Conservation (phyloP, 176 grass and related monocot genomes). For the Poa pratensis region DNA sequence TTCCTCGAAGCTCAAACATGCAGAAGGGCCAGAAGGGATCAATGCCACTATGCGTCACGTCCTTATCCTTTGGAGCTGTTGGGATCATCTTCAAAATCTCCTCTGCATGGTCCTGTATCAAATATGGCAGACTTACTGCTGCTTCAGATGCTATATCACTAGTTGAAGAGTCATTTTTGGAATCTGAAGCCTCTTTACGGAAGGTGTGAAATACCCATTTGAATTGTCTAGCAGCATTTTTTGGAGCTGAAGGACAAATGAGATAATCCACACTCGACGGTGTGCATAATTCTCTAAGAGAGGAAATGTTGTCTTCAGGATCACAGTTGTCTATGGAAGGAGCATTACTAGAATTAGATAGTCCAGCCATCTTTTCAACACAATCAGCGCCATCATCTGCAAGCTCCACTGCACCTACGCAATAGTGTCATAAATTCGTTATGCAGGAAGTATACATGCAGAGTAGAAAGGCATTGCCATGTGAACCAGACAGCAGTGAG, state of each 20-base stretch:
- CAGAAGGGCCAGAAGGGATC: constrained; percentile 98
- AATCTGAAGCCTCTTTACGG: constrained; percentile 41
- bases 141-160: constrained; percentile 45
- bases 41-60: constrained; percentile 37
- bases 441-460: neutral
- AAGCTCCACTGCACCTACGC: constrained; percentile 44
- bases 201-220: constrained; percentile 48
- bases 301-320: constrained; percentile 52
- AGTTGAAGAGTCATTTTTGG: constrained; percentile 40
- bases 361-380: constrained; percentile 46
- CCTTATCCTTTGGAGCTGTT: constrained; percentile 44
- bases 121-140: constrained; percentile 35
- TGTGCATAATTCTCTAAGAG: constrained; percentile 42
- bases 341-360: constrained; percentile 54
- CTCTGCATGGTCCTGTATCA: constrained; percentile 39
- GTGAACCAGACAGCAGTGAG: neutral
- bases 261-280: constrained; percentile 16
- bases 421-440: constrained; percentile 26
- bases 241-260: constrained; percentile 50
- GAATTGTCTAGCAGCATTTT: constrained; percentile 62
- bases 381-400: constrained; percentile 36
- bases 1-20: constrained; percentile 97
- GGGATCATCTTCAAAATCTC: constrained; percentile 35
- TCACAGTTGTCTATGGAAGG: constrained; percentile 49
- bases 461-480: constrained; percentile 2